Evolutionary conservation across 2,329 filamentous ascomycete genomes (phyloP), one percentile per base, ranked within the genome.

Genomic region (Septoria linicola): DNA sequence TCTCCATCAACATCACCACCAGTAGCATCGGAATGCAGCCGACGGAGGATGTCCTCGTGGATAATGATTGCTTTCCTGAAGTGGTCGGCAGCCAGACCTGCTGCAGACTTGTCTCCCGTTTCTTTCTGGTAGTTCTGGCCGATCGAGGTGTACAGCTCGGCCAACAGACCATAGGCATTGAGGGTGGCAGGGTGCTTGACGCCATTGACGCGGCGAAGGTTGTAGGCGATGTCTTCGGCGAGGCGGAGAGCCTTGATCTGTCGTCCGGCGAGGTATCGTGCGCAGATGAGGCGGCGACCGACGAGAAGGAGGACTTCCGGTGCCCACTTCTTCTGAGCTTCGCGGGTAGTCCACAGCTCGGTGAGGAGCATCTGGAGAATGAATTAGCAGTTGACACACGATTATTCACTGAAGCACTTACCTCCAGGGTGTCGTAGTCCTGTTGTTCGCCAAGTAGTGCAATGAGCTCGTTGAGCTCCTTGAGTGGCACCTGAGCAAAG

Each of bases 211-310:
- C 78, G 75, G 8, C 75, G 74, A 55, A 80, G 70, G 60, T 80
- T 80, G 69, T 80, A 80, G 32, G 74, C 75, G 50, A 80, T 79
- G 60, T 78, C 75, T 59, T 78, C 77, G 63, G 73, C 75, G 1
- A 80, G 73, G 43, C 70, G 69, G 35, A 74, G 70, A 8, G 74
- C 70, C 2, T 68, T 67, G 54, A 72, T 66, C 37, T 73, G 70
- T 39, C 73, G 67, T 34, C 73, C 73, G 25, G 74, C 72, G 35
- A 76, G 72, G 67, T 77, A 80, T 41, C 76, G 76, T 1, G 76
- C 76, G 60, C 75, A 73, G 42, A 80, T 76, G 41, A 80, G 75
- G 10, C 74, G 72, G 35, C 74, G 75, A n/a, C 77, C 78, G 21
- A 80, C 75, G 60, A 72, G 72, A 50, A 80, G 72, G 16, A 80